Evolutionary conservation across 805 yeast species (phyloP).

Genomic region (Vanderwaltozyma verrucispora): DNA sequence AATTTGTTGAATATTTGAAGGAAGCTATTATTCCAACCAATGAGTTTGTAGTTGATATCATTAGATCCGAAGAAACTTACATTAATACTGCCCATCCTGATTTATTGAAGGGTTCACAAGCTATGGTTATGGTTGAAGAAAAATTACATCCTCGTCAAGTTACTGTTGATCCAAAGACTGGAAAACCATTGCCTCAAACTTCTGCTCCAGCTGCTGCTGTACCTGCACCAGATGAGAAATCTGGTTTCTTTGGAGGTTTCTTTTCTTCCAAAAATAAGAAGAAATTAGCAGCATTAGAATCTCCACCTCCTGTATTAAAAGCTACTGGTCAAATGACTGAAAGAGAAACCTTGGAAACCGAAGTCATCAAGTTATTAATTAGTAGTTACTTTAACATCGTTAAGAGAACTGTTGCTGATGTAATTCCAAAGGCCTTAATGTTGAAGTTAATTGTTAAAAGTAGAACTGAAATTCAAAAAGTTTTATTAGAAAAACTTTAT

Average conservation of each 20-base stretch:
- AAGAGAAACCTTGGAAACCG: conserved; percentile 93
- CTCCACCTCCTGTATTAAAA: conserved; percentile 90
- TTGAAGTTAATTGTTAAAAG: conserved; percentile 77
- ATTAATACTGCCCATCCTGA: conserved; percentile 98
- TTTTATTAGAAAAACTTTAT: conserved; percentile 77
- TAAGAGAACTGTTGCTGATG: conserved; percentile 84
- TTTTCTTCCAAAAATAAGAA: conserved; percentile 88
- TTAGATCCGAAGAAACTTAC: conserved; percentile 81
- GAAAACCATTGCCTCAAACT: conserved; percentile 56
- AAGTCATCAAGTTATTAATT: conserved; percentile 87
- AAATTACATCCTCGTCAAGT: conserved; percentile 63
- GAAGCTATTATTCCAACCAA: conserved; percentile 77
- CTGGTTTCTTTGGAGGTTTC: conserved; percentile 93
- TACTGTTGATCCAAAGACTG: conserved; percentile 80
- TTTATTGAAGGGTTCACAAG: conserved; percentile 86
- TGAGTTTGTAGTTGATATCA: conserved; percentile 72
- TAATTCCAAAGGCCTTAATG: conserved; percentile 94
- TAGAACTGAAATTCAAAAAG: conserved; percentile 83
- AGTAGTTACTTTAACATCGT: conserved; percentile 87
- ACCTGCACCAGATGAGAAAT: conserved; percentile 33
- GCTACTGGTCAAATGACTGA: conserved; percentile 89
- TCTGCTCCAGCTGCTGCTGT: conserved; percentile 20
- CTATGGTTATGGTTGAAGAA: conserved; percentile 86
- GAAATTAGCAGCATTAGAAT: conserved; percentile 90
- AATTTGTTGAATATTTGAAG: conserved; percentile 70